A percentile compares a stretch with the other conserved stretches of the same genome.
Conservation (phyloP, 768 basidiomycete genomes). For the Phanerochaete carnosa region DNA sequence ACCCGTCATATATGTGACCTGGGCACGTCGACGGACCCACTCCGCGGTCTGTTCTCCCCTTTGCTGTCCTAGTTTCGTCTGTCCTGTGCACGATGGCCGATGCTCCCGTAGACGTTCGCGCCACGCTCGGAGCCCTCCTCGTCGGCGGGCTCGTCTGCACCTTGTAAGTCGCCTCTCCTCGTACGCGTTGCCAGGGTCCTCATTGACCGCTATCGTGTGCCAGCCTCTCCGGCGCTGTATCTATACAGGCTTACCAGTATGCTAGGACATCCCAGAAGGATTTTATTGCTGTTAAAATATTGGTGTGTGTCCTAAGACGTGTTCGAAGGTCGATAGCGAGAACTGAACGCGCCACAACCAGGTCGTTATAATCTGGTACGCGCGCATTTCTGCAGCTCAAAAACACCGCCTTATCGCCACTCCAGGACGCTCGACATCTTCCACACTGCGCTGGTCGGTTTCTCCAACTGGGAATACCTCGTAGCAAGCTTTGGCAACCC, state of each 20-base stretch:
- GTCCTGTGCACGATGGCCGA: conserved; percentile 1
- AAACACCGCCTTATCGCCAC: background rate
- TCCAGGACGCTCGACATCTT: conserved; percentile 21
- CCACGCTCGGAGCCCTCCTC: conserved; percentile 13
- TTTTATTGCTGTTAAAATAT: conserved; percentile 10
- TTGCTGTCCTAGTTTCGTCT: background rate
- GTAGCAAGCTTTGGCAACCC: conserved; percentile 18
- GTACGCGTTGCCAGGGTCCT: background rate
- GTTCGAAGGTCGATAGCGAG: background rate
- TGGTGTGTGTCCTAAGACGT: conserved; percentile 12
- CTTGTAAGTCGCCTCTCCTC: conserved; percentile 12
- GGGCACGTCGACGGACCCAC: background rate
- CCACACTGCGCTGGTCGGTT: conserved; percentile 20
- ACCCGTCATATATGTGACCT: background rate
- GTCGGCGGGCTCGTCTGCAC: conserved; percentile 23
- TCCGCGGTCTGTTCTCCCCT: conserved; percentile 1
- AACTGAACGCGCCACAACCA: background rate
- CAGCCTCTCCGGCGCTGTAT: conserved; percentile 24
- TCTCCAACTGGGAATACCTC: conserved; percentile 21
- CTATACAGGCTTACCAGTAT: conserved; percentile 23
- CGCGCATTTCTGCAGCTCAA: background rate
- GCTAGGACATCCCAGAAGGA: conserved; percentile 21
- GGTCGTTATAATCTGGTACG: conserved; percentile 20
- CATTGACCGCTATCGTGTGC: background rate
- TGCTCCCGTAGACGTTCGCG: background rate